phyloP scores from a whole-genome alignment of 768 basidiomycete genomes.

The Ephemerocybe angulata region DNA sequence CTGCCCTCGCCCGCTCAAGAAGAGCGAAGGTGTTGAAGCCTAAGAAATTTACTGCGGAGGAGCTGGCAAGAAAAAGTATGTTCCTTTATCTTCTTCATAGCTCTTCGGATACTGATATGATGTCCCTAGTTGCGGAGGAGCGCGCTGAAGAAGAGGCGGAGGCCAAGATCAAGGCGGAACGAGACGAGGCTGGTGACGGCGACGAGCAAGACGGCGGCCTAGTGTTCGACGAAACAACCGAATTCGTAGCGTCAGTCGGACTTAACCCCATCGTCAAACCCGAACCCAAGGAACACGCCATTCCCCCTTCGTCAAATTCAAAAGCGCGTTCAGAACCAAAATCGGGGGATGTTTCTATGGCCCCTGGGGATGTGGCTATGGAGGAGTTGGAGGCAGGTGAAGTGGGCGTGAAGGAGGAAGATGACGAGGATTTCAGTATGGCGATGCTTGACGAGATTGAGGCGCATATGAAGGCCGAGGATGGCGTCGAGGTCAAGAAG shows the following conservation, averaged over 20 bases:
- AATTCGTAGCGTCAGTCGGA: conserved; percentile 86
- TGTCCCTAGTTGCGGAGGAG: conserved; percentile 58
- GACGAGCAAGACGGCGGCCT: conserved; percentile 59
- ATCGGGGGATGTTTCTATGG: conserved; percentile 55
- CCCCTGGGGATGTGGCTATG: conserved; percentile 55
- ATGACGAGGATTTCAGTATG: conserved; percentile 64
- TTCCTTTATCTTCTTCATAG: conserved; percentile 11
- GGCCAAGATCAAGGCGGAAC: conserved; percentile 24
- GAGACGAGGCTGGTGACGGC: conserved; percentile 44
- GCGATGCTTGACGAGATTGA: conserved; percentile 78
- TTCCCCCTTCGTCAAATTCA: conserved; percentile 2
- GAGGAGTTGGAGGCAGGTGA: conserved; percentile 83
- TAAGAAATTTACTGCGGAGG: conserved; percentile 77
- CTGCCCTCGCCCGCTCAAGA: conserved; percentile 81
- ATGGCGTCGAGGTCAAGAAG: conserved; percentile 50
- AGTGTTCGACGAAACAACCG: conserved; percentile 94
- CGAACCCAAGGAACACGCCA: conserved; percentile 38
- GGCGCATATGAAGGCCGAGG: conserved; percentile 59
- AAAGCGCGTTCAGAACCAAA: conserved; percentile 27
- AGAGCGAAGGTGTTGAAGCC: conserved; percentile 75
- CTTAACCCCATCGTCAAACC: conserved; percentile 53
- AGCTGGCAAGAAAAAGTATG: conserved; percentile 74
- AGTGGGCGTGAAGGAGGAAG: conserved; percentile 75
- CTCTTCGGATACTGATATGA: conserved; percentile 2
- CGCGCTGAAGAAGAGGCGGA: conserved; percentile 49